These are phyloP conservation scores for Atalantia buxifolia DNA, from an alignment of 345 rosid species.

Conservation along the genomic window DNA sequence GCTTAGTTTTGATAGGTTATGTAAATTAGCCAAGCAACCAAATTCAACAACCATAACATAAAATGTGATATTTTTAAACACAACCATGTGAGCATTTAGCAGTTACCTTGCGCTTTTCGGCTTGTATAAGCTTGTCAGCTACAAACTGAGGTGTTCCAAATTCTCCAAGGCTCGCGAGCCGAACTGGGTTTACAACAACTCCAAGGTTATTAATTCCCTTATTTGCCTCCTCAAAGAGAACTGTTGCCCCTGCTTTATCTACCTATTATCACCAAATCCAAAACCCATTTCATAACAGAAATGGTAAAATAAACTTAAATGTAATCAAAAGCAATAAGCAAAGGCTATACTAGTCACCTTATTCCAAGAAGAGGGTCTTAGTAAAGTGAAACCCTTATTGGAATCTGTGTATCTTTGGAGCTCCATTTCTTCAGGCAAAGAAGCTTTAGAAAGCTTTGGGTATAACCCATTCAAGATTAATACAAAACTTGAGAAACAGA, in stretches of 20 bases:
- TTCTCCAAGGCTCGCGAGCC: constrained; percentile 60
- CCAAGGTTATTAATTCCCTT: constrained; percentile 75
- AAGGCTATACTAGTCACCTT: constrained; percentile 38
- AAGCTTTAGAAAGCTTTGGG: constrained; percentile 26
- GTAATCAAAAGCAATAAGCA: background rate
- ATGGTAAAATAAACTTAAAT: background rate
- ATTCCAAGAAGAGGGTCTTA: constrained; percentile 68
- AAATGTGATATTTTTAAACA: no score
- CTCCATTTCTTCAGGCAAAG: constrained; percentile 33
- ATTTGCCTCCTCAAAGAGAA: constrained; percentile 67
- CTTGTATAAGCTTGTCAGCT: constrained; percentile 80
- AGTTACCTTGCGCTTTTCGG: constrained; percentile 74
- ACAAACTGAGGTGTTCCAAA: constrained; percentile 84
- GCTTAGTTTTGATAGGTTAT: no score
- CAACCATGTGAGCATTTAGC: no score
- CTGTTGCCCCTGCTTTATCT: constrained; percentile 90
- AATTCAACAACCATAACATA: no score
- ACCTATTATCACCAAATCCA: constrained; percentile 33
- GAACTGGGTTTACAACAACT: constrained; percentile 86
- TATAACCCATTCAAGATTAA: constrained; percentile 42
- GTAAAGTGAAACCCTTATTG: constrained; percentile 70
- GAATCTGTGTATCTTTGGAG: constrained; percentile 66
- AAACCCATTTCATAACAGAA: background rate
- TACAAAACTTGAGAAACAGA: constrained; percentile 46
- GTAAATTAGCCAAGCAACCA: no score